Conservation (phyloP, 148 eudicot species). For the Arctostaphylos glauca region DNA sequence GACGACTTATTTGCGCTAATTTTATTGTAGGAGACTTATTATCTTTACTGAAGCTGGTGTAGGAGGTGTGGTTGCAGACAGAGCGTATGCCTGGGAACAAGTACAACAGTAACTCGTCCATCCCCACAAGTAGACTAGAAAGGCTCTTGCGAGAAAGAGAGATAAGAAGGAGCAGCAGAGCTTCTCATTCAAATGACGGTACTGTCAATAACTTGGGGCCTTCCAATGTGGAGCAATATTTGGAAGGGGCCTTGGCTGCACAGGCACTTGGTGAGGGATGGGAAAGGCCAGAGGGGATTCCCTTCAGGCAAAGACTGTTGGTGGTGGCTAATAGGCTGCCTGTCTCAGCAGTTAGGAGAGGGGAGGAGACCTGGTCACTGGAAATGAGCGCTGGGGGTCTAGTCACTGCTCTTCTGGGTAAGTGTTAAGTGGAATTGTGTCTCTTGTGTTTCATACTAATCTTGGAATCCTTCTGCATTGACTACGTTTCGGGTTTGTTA, state of each 20-base stretch:
- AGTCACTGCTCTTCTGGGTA: conserved; percentile 88
- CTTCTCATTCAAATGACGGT: conserved; percentile 34
- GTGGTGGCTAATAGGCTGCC: conserved; percentile 94
- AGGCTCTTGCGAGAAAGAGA: conserved; percentile 64
- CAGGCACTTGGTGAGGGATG: conserved; percentile 37
- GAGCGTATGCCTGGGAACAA: conserved; percentile 76
- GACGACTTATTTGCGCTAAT: conserved; percentile 14
- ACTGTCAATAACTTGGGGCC: conserved; percentile 32
- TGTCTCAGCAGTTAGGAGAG: conserved; percentile 85
- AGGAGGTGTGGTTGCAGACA: conserved; percentile 31
- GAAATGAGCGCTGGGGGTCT: conserved; percentile 92
- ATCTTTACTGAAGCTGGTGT: conserved; percentile 20
- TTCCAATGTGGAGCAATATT: conserved; percentile 51
- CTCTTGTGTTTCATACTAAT: background rate
- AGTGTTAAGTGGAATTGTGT: conserved; percentile 15
- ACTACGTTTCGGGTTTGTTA: background rate
- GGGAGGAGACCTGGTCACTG: conserved; percentile 87
- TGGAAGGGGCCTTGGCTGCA: conserved; percentile 56
- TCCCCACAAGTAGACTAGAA: conserved; percentile 46
- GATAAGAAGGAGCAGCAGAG: conserved; percentile 44
- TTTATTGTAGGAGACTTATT: conserved; percentile 30
- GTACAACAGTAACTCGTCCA: conserved; percentile 43
- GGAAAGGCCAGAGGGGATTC: conserved; percentile 46
- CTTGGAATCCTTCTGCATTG: background rate
- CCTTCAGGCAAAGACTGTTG: conserved; percentile 59